Conservation (phyloP, 2,329 filamentous ascomycete genomes). For the Clonostachys sp. region DNA sequence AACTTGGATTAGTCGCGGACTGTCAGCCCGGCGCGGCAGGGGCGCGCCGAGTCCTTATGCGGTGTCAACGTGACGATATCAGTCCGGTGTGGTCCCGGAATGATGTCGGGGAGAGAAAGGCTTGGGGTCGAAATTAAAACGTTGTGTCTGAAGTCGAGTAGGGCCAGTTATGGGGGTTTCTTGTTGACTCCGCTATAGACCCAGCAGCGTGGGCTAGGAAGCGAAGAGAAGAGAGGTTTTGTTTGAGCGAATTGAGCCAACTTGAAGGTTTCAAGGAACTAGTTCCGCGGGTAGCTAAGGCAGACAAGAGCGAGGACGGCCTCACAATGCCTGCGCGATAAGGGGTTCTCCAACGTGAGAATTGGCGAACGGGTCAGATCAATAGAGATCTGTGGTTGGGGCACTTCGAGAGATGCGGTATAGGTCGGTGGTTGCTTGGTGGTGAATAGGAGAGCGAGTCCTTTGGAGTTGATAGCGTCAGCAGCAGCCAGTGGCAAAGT, state of each 20-base stretch:
- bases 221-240: constrained; percentile 73
- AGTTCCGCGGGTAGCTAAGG: too few relatives aligned
- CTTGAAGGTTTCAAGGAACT: constrained; percentile 62
- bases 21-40: constrained; percentile 19
- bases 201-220: constrained; percentile 88
- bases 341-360: too few relatives aligned
- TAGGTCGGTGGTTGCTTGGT: too few relatives aligned
- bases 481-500: too few relatives aligned
- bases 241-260: constrained; percentile 81
- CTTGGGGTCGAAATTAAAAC: neutral
- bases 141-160: constrained; percentile 9
- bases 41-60: constrained; percentile 24
- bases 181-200: constrained; percentile 96
- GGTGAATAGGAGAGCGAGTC: neutral
- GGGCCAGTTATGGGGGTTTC: constrained; percentile 86
- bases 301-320: too few relatives aligned
- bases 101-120: neutral
- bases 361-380: too few relatives aligned
- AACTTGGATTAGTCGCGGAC: too few relatives aligned
- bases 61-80: constrained; percentile 6
- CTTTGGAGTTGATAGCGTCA: neutral
- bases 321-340: too few relatives aligned
- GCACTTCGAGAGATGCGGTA: too few relatives aligned
- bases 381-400: too few relatives aligned
- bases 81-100: constrained; percentile 6